These are phyloP conservation scores for Aspergillus sp. DNA, from an alignment of 2,329 filamentous ascomycete species.

Conservation along the genomic window DNA sequence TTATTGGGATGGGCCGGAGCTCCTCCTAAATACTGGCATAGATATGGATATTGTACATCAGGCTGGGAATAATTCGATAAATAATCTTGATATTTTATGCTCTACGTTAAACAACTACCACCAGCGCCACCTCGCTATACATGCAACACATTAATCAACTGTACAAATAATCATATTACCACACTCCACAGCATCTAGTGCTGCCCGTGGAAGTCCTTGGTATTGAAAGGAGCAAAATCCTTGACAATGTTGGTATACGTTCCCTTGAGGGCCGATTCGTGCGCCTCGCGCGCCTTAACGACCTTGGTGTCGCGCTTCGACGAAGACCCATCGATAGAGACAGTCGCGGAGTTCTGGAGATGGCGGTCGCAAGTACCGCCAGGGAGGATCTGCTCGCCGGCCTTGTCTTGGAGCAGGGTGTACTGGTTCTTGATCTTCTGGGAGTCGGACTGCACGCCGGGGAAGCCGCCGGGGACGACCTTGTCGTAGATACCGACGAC, in stretches of 20 bases:
- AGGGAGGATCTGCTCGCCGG: constrained; percentile 1
- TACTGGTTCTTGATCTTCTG: constrained; percentile 7
- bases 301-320: not conserved
- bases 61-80: no score
- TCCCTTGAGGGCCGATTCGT: not conserved
- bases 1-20: no score
- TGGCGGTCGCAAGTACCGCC: constrained; percentile 8
- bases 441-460: constrained; percentile 1
- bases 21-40: no score
- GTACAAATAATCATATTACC: no score
- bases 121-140: no score
- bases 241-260: constrained; percentile 6
- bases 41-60: no score
- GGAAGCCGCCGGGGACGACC: constrained; percentile 1
- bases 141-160: no score
- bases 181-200: not conserved
- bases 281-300: not conserved
- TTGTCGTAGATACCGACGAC: constrained; percentile 7
- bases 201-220: not conserved
- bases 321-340: not conserved
- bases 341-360: constrained; percentile 4
- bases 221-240: constrained; percentile 5
- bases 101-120: no score
- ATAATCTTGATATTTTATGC: no score
- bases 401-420: not conserved